Percentiles rank a stretch among this genome's conserved stretches.
Conservation (phyloP, 2,329 filamentous ascomycete genomes). For the Fusarium circinatum region DNA sequence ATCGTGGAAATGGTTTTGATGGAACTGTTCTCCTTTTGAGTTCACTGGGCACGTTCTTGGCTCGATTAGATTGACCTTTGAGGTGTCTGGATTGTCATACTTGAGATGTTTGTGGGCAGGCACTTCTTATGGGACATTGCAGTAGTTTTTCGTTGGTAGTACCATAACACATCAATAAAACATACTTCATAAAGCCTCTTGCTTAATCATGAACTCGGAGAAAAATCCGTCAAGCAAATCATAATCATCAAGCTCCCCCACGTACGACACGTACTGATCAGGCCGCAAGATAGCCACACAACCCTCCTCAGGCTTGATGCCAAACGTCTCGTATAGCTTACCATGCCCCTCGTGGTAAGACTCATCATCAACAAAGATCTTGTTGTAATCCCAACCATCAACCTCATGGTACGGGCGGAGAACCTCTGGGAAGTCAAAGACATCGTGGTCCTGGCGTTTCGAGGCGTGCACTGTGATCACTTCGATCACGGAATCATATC, state of each 20-base stretch:
- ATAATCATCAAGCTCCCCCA: slow-evolving; percentile 51
- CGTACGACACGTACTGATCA: slow-evolving; percentile 71
- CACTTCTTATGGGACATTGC: too few species aligned
- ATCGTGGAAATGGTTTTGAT: too few species aligned
- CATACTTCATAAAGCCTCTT: neutral
- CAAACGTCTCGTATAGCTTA: slow-evolving; percentile 65
- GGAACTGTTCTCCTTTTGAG: neutral
- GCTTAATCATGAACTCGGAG: neutral
- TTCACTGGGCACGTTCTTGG: neutral
- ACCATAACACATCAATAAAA: neutral
- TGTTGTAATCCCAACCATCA: slow-evolving; percentile 66
- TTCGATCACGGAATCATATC: slow-evolving; percentile 58
- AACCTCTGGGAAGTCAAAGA: slow-evolving; percentile 53
- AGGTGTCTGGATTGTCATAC: neutral
- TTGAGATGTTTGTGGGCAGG: too few species aligned
- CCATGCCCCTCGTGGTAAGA: slow-evolving; percentile 65
- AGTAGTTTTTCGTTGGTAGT: too few species aligned
- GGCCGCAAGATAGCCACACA: slow-evolving; percentile 70
- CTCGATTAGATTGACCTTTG: neutral
- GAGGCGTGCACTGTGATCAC: slow-evolving; percentile 69
- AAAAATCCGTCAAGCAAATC: neutral
- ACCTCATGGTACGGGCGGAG: slow-evolving; percentile 58
- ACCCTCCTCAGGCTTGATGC: slow-evolving; percentile 61
- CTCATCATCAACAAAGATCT: slow-evolving; percentile 65
- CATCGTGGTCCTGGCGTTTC: slow-evolving; percentile 58